Conservation (phyloP, 331 rosid genomes). For the Quercus phellos region DNA sequence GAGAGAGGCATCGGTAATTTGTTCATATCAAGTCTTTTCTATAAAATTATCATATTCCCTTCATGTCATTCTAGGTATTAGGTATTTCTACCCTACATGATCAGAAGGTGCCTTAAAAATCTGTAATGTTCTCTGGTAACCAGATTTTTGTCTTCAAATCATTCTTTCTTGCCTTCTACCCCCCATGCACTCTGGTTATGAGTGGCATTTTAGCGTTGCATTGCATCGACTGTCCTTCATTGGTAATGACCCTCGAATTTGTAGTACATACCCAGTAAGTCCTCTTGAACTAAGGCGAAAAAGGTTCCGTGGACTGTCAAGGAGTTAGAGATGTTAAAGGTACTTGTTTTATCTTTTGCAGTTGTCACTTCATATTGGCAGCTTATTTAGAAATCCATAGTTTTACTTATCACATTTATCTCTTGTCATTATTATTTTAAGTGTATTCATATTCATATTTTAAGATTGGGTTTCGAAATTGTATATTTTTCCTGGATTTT, state of each 20-base stretch:
- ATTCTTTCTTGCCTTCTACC: not conserved
- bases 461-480: not conserved
- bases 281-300: constrained; percentile 30
- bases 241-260: not conserved
- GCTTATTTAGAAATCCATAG: not conserved
- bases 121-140: not conserved
- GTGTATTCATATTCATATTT: not conserved
- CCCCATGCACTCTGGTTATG: not conserved
- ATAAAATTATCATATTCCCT: not conserved
- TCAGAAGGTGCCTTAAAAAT: constrained; percentile 3
- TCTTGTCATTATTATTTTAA: not conserved
- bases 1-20: constrained; percentile 35
- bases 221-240: not conserved
- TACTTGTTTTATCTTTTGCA: constrained; percentile 13
- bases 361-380: not conserved
- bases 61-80: constrained; percentile 11
- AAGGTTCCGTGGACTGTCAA: constrained; percentile 50
- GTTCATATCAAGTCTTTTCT: constrained; percentile 1
- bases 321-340: constrained; percentile 61
- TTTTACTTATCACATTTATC: not conserved
- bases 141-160: constrained; percentile 5
- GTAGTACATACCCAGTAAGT: constrained; percentile 37
- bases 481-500: not conserved
- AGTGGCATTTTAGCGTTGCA: not conserved
- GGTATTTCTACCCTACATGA: constrained; percentile 2